Percentiles rank a stretch among this genome's conserved stretches.
Evolutionary conservation across 179 eudicot species (phyloP).

Genomic region (Nepenthes alata): DNA sequence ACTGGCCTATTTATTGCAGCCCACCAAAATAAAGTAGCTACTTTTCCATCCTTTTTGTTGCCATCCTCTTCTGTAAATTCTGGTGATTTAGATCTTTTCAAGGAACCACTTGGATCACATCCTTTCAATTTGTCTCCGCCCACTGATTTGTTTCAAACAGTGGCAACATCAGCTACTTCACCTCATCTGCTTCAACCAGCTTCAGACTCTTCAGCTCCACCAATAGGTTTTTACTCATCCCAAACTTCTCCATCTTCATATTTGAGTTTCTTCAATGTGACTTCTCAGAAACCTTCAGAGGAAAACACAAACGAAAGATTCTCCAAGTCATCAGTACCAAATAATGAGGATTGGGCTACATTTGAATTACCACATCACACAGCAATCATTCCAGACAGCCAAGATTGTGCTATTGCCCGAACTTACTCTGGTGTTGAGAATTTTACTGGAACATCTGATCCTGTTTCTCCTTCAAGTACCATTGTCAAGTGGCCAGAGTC

Average conservation of each 20-base stretch:
- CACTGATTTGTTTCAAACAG: conserved; percentile 41
- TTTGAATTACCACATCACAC: conserved; percentile 45
- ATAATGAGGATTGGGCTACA: conserved; percentile 70
- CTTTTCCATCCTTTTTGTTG: conserved; percentile 22
- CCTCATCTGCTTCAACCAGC: conserved; percentile 28
- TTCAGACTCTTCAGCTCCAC: conserved; percentile 23
- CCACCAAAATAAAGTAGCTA: conserved; percentile 20
- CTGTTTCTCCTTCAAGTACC: conserved; percentile 17
- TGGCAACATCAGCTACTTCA: conserved; percentile 16
- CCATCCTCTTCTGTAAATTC: conserved; percentile 23
- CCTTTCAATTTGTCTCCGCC: conserved; percentile 18
- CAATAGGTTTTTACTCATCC: conserved; percentile 17
- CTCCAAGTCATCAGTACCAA: conserved; percentile 19
- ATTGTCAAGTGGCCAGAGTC: conserved; percentile 30
- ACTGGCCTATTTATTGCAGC: conserved; percentile 21
- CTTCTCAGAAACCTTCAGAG: conserved; percentile 24
- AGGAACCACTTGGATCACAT: conserved; percentile 23
- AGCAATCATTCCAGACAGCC: conserved; percentile 11
- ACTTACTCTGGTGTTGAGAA: conserved; percentile 16
- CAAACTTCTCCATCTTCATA: conserved; percentile 22
- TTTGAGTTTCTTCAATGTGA: conserved; percentile 20
- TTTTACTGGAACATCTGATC: conserved; percentile 16
- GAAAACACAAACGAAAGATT: conserved; percentile 18
- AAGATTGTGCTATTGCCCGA: conserved; percentile 14
- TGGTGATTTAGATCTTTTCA: conserved; percentile 40